phyloP scores from a whole-genome alignment of 2,329 filamentous ascomycete genomes.

The Paraphaeosphaeria minitans region DNA sequence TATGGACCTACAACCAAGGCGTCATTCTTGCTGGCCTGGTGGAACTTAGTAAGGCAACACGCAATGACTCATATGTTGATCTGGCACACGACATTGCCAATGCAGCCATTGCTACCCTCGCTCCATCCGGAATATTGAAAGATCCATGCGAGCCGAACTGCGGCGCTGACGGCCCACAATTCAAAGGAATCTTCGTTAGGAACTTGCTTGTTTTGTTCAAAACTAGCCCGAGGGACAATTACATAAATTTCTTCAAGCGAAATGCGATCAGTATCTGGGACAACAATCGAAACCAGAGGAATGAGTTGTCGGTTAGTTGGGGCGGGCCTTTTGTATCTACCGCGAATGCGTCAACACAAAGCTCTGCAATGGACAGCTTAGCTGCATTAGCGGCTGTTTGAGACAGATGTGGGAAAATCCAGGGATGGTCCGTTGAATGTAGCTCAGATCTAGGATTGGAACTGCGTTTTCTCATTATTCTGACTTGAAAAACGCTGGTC shows the following conservation, averaged over 20 bases:
- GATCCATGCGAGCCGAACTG: constrained; percentile 48
- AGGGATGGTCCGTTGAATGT: not conserved
- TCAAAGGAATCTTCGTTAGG: constrained; percentile 74
- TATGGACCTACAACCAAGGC: constrained; percentile 65
- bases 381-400: constrained; percentile 59
- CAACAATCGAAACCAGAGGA: constrained; percentile 57
- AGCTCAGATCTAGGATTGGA: not conserved
- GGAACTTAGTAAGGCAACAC: constrained; percentile 55
- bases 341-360: constrained; percentile 65
- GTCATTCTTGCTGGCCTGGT: constrained; percentile 63
- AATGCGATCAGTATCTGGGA: constrained; percentile 71
- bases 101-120: constrained; percentile 43
- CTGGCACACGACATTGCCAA: constrained; percentile 46
- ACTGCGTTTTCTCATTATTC: no score
- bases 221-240: constrained; percentile 56
- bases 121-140: constrained; percentile 47
- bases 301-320: constrained; percentile 68
- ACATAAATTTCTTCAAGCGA: constrained; percentile 59
- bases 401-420: not conserved
- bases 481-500: no score
- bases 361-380: constrained; percentile 68
- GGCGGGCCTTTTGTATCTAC: constrained; percentile 59
- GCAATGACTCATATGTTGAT: constrained; percentile 38
- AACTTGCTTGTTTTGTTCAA: constrained; percentile 65
- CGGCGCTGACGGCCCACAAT: constrained; percentile 60